phyloP scores from a whole-genome alignment of 1,139 yeast species.

The Saccharomycopsis crataegensis region DNA sequence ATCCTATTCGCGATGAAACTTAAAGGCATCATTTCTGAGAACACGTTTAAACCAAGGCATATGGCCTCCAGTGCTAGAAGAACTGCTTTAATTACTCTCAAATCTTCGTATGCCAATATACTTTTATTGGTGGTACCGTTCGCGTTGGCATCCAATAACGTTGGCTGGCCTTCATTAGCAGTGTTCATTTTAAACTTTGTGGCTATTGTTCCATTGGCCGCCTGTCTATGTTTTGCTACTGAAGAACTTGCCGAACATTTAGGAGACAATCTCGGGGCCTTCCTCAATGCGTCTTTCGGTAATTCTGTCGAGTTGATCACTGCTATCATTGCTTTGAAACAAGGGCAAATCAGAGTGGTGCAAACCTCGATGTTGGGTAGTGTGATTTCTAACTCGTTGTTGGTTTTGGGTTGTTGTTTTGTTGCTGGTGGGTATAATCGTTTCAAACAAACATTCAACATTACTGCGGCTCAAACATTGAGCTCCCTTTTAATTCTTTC shows the following conservation, averaged over 20 bases:
- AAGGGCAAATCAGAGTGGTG: constrained; percentile 86
- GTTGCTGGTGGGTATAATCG: constrained; percentile 87
- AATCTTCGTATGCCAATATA: constrained; percentile 70
- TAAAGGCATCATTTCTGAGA: constrained; percentile 9
- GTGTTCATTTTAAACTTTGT: constrained; percentile 72
- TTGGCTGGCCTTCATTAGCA: constrained; percentile 50
- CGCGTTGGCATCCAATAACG: constrained; percentile 66
- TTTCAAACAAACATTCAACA: constrained; percentile 82
- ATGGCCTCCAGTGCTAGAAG: constrained; percentile 7
- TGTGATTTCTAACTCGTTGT: constrained; percentile 73
- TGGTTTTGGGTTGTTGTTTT: constrained; percentile 94
- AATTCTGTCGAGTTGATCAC: constrained; percentile 92
- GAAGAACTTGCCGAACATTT: constrained; percentile 84
- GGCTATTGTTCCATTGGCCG: constrained; percentile 90
- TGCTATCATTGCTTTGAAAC: constrained; percentile 77
- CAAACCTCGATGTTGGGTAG: constrained; percentile 97
- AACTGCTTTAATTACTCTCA: constrained; percentile 25
- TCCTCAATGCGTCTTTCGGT: constrained; percentile 93
- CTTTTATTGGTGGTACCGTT: constrained; percentile 78
- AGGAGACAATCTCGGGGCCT: constrained; percentile 85
- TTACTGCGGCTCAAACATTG: constrained; percentile 97
- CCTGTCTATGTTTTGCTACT: constrained; percentile 82
- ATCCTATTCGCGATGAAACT: constrained; percentile 5
- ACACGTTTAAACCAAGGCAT: constrained; percentile 14
- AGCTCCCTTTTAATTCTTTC: constrained; percentile 87